phyloP scores from a whole-genome alignment of 148 eudicot species.

The Rhododendron ovatum region DNA sequence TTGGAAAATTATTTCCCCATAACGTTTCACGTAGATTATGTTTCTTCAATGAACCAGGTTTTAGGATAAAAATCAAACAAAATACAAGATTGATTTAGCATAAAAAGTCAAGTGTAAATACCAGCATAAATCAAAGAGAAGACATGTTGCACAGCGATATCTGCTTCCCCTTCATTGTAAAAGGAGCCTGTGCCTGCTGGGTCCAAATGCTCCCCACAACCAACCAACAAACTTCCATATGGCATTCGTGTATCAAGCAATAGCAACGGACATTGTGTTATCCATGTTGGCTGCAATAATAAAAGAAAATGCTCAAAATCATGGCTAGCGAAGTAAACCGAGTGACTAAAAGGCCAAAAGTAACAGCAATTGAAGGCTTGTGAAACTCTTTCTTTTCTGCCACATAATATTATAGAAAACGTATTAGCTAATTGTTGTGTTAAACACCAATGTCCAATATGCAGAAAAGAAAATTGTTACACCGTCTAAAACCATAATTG shows the following conservation, averaged over 20 bases:
- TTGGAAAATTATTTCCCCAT: neutral
- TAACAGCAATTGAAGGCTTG: neutral
- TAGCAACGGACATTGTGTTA: conserved; percentile 73
- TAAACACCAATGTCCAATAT: neutral
- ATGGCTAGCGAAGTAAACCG: neutral
- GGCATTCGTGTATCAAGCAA: conserved; percentile 85
- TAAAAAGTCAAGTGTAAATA: conserved; percentile 13
- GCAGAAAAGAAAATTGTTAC: neutral
- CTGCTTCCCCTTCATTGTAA: conserved; percentile 90
- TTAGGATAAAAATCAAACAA: neutral
- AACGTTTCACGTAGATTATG: neutral
- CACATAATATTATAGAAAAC: neutral
- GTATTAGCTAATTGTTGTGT: neutral
- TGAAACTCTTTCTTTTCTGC: neutral
- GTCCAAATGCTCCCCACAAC: conserved; percentile 83
- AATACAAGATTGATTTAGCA: neutral
- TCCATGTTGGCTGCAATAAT: conserved; percentile 68
- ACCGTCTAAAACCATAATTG: neutral
- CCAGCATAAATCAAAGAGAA: conserved; percentile 72
- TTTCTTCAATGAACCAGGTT: neutral
- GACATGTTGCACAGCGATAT: conserved; percentile 70
- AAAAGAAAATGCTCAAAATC: conserved; percentile 8
- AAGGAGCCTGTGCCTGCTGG: conserved; percentile 94
- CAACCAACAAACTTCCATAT: conserved; percentile 69
- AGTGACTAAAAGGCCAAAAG: neutral